These are phyloP conservation scores for Sophora flavescens DNA, from an alignment of 306 rosid genomes.

Conservation along the genomic window DNA sequence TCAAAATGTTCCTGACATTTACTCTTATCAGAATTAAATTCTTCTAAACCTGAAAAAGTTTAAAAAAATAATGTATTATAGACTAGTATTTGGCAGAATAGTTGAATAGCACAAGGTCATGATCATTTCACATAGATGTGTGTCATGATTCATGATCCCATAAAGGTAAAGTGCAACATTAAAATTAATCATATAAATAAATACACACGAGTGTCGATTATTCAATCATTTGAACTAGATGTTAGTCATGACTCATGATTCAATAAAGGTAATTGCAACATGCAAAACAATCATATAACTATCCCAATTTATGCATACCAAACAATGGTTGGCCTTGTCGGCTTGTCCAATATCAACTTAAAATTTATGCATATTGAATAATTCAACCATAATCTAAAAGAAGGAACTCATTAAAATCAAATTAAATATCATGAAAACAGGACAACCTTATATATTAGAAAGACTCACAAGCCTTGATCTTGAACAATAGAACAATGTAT, in stretches of 20 bases:
- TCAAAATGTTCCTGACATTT: conserved; percentile 94
- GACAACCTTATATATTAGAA: conserved; percentile 9
- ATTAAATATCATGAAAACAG: background rate
- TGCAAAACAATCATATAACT: conserved; percentile 11
- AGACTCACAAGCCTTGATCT: background rate
- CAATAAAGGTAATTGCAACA: background rate
- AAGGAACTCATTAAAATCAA: background rate
- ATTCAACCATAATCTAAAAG: conserved; percentile 3
- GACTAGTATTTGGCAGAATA: background rate
- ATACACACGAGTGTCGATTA: background rate
- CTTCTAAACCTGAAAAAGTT: conserved; percentile 77
- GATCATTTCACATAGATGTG: background rate
- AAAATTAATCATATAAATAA: conserved; percentile 1
- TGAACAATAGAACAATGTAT: background rate
- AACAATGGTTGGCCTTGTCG: background rate
- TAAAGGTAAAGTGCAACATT: background rate
- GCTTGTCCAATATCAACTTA: background rate
- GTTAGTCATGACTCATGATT: background rate
- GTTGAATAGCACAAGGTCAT: conserved; percentile 1
- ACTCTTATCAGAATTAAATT: conserved; percentile 70
- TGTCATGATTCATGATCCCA: conserved; percentile 1
- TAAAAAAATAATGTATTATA: background rate
- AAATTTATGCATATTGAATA: background rate
- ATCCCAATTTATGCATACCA: background rate
- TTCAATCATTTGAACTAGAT: background rate